Base-by-base conservation (phyloP, 2,329 filamentous ascomycete genomes). In the Helotiales sp. region DNA sequence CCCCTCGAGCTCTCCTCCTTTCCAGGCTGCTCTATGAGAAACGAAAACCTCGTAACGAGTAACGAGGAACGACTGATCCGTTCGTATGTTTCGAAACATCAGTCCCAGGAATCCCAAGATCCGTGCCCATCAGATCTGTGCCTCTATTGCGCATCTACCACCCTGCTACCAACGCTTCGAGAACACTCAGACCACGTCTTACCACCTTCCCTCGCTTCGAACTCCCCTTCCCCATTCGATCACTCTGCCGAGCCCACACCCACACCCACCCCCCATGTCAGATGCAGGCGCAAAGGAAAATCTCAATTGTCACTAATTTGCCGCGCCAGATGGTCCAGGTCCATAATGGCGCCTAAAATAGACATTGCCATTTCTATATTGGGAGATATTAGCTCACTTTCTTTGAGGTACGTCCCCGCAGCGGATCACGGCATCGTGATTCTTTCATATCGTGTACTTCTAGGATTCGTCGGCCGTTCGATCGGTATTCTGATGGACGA, bases 111-210 rank as follows among this genome's bases (percentile, higher is more conserved):
- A 17, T 38, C 5, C 34, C 34, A 12, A 42, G 38, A 22, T 24
- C 38, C 38, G 38, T 42, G 38, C 38, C 19, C 38, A 24, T 42
- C 19, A 38, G n/a, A 13, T 36, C 38, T 22, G 38, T 42, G 38
- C 38, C 38, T 24, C 38, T 22, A 22, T 12, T 22, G 4, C 17
- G 17, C 38, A 42, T 42, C 38, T 42, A 9, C 17, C 38, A 38
- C 9, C 34, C 9, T 9, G 34, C 15, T 10, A 25, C 24, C 44
- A 29, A 29, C 8, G 44, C 46, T 49, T 49, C 46, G 12, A 25
- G 46, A 49, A 49, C 46, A 49, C 46, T 49, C 46, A 49, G 46
- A 49, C 46, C 46, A 50, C 27, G n/a, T 33, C 46, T 30, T n/a
- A 30, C 19, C n/a, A n/a, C 19, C 31, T 19, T 36, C n/a, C 30